A percentile compares a stretch with the other conserved stretches of the same genome.
These are phyloP conservation scores for Lodderomyces margitis DNA, from an alignment of 1,139 yeast genomes.

Conservation along the genomic window DNA sequence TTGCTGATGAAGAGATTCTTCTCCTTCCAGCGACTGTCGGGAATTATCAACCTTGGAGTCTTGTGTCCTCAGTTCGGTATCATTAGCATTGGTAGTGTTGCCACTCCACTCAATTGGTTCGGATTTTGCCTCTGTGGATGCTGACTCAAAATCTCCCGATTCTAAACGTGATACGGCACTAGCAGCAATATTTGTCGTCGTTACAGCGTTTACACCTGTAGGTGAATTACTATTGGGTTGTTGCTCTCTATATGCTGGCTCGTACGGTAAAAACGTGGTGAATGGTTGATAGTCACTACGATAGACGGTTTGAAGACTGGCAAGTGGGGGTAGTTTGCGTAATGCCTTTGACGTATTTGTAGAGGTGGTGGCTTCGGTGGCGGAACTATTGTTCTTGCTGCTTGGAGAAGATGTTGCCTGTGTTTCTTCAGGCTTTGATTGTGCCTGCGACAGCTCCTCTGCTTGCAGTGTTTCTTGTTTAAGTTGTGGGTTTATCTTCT, in stretches of 20 bases:
- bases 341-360: not conserved
- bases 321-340: constrained; percentile 6
- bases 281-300: constrained; percentile 8
- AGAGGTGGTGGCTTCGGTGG: constrained; percentile 2
- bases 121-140: not conserved
- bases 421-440: not conserved
- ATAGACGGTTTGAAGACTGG: constrained; percentile 5
- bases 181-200: constrained; percentile 4
- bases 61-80: not conserved
- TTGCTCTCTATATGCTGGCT: constrained; percentile 8
- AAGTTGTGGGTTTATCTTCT: not conserved
- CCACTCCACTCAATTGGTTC: too few relatives aligned
- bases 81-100: not conserved
- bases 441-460: not conserved
- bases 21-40: too few relatives aligned
- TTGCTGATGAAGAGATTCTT: too few relatives aligned
- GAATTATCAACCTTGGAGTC: too few relatives aligned
- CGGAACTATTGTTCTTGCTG: not conserved
- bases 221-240: not conserved
- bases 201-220: not conserved
- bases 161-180: not conserved
- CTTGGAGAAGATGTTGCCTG: not conserved
- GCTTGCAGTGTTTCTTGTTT: not conserved
- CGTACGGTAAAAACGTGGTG: constrained; percentile 10
- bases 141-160: not conserved